Percentiles rank a stretch among this genome's conserved stretches.
These are phyloP conservation scores for Globisporangium cederbergense DNA, from an alignment of 352 stramenopile genomes.

Conservation along the genomic window DNA sequence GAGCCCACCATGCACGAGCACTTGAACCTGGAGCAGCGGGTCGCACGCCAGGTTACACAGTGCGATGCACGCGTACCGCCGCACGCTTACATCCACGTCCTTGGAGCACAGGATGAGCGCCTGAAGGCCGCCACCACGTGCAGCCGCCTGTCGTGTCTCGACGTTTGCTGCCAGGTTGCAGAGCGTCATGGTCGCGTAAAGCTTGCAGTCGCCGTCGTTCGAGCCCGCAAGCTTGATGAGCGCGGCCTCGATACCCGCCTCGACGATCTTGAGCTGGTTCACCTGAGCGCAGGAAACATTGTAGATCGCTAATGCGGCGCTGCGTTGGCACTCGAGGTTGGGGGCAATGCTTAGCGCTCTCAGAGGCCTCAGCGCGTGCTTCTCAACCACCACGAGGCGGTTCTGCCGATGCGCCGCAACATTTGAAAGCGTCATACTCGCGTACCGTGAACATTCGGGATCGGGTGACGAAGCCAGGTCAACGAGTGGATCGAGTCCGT, in stretches of 20 bases:
- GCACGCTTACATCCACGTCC: slow-evolving; percentile 82
- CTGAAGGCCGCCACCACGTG: slow-evolving; percentile 89
- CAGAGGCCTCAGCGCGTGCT: slow-evolving; percentile 75
- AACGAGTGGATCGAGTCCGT: slow-evolving; percentile 77
- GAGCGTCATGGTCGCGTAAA: slow-evolving; percentile 94
- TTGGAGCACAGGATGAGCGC: slow-evolving; percentile 86
- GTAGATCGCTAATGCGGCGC: slow-evolving; percentile 90
- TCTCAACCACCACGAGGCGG: slow-evolving; percentile 86
- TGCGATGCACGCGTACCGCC: slow-evolving; percentile 92
- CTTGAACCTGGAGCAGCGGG: slow-evolving; percentile 85
- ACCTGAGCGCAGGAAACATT: slow-evolving; percentile 92
- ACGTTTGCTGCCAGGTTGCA: slow-evolving; percentile 94
- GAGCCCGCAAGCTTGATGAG: slow-evolving; percentile 84
- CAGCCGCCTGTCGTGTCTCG: slow-evolving; percentile 84
- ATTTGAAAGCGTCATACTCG: slow-evolving; percentile 94
- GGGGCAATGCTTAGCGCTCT: slow-evolving; percentile 73
- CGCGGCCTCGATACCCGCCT: slow-evolving; percentile 81
- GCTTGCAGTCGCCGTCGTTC: slow-evolving; percentile 91
- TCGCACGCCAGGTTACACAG: slow-evolving; percentile 95
- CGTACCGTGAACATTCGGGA: slow-evolving; percentile 84
- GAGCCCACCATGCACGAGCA: slow-evolving; percentile 93
- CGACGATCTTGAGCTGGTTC: slow-evolving; percentile 90
- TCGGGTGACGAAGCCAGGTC: slow-evolving; percentile 66
- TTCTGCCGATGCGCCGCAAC: slow-evolving; percentile 89
- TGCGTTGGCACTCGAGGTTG: slow-evolving; percentile 89